Evolutionary conservation across 2,329 filamentous ascomycete species (phyloP).

Genomic region (Dactylellina leptospora): DNA sequence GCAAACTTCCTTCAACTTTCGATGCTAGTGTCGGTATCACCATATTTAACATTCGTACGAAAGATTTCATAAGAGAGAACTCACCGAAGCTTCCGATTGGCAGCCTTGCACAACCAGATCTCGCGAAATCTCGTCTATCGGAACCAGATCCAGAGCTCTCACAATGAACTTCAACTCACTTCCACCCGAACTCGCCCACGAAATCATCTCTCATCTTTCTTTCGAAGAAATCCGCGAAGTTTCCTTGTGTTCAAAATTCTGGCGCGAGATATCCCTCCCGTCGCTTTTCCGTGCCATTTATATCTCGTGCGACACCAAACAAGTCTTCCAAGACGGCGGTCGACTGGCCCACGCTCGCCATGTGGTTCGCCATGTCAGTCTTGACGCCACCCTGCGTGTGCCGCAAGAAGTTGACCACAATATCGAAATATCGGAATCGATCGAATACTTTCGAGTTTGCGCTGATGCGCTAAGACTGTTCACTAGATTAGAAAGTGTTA

Average conservation of each 20-base stretch:
- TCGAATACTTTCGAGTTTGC: slow-evolving; percentile 20
- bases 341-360: slow-evolving; percentile 7
- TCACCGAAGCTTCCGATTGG: too few species aligned
- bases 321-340: slow-evolving; percentile 5
- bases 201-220: slow-evolving; percentile 17
- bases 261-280: slow-evolving; percentile 17
- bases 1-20: too few species aligned
- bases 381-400: slow-evolving; percentile 10
- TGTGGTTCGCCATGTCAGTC: slow-evolving; percentile 17
- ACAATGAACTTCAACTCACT: slow-evolving; percentile 23
- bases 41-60: too few species aligned
- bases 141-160: too few species aligned
- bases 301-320: slow-evolving; percentile 9
- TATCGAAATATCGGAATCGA: slow-evolving; percentile 10
- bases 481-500: slow-evolving; percentile 12
- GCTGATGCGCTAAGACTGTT: slow-evolving; percentile 5
- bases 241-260: slow-evolving; percentile 21
- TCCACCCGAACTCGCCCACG: slow-evolving; percentile 25
- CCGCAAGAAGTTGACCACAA: neutral
- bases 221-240: slow-evolving; percentile 8
- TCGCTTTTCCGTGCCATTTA: slow-evolving; percentile 19
- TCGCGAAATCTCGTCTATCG: too few species aligned
- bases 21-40: too few species aligned
- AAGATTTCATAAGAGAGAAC: too few species aligned
- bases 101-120: too few species aligned